phyloP scores from a whole-genome alignment of 1,284 basidiomycete species.

The Kalmanozyma brasiliensis region DNA sequence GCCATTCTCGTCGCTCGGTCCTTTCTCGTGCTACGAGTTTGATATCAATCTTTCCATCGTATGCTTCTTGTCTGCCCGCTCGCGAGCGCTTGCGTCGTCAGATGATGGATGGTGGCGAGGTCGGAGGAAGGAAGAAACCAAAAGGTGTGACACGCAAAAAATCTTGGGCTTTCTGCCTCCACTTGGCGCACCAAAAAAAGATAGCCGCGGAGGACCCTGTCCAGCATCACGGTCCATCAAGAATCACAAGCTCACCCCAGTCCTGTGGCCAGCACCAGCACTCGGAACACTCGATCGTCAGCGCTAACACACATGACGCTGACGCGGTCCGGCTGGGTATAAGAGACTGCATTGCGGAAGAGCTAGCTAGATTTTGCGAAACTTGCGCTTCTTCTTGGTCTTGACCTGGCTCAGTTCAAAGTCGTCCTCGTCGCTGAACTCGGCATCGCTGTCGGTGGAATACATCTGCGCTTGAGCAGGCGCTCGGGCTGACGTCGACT shows the following conservation, averaged over 20 bases:
- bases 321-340: too few species aligned
- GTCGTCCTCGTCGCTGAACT: constrained; percentile 35
- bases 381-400: constrained; percentile 24
- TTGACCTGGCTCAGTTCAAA: constrained; percentile 41
- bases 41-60: too few species aligned
- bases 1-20: background rate
- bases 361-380: constrained; percentile 10
- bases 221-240: too few species aligned
- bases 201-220: constrained; percentile 2
- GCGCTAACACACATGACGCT: too few species aligned
- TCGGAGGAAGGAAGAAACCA: background rate
- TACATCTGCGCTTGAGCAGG: background rate
- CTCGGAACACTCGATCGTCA: too few species aligned
- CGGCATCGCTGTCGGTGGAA: constrained; percentile 15
- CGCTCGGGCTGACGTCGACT: background rate
- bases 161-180: background rate
- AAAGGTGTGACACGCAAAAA: constrained; percentile 1
- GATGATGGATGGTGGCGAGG: background rate
- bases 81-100: too few species aligned
- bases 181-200: constrained; percentile 6
- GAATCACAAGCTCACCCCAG: too few species aligned
- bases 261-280: too few species aligned
- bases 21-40: constrained; percentile 1
- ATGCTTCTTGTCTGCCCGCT: too few species aligned
- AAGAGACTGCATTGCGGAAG: too few species aligned